A percentile compares a stretch with the other conserved stretches of the same genome.
Conservation (phyloP, 768 basidiomycete species). For the Trametes cingulata region DNA sequence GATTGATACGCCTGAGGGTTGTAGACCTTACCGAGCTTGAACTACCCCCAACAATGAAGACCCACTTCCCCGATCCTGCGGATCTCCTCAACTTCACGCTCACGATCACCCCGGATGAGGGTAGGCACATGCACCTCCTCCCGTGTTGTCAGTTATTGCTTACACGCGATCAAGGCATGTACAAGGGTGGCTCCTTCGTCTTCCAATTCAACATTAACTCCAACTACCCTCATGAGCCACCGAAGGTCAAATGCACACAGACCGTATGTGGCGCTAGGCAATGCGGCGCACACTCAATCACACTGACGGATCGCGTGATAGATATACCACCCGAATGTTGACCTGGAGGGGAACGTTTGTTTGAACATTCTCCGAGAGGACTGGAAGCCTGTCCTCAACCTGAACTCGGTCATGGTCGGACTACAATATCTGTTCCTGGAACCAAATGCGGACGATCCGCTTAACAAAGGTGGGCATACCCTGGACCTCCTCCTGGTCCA, state of each 20-base stretch:
- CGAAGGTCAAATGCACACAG: slow-evolving; percentile 97
- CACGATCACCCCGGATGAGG: slow-evolving; percentile 96
- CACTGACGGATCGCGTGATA: slow-evolving; percentile 32
- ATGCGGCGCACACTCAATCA: background rate
- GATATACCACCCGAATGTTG: slow-evolving; percentile 99
- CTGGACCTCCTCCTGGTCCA: background rate
- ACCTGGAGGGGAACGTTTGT: slow-evolving; percentile 97
- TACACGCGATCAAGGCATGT: slow-evolving; percentile 74
- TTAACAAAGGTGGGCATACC: slow-evolving; percentile 84
- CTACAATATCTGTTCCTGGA: slow-evolving; percentile 98
- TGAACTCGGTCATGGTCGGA: slow-evolving; percentile 98
- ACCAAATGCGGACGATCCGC: slow-evolving; percentile 96
- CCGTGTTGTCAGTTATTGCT: background rate
- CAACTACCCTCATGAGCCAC: slow-evolving; percentile 99
- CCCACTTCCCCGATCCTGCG: slow-evolving; percentile 85
- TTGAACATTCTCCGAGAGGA: slow-evolving; percentile 98
- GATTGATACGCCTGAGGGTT: background rate
- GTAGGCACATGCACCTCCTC: slow-evolving; percentile 37
- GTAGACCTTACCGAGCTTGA: slow-evolving; percentile 96
- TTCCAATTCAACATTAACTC: slow-evolving; percentile 97
- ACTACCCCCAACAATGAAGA: slow-evolving; percentile 94
- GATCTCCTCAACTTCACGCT: slow-evolving; percentile 97
- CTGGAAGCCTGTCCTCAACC: slow-evolving; percentile 98
- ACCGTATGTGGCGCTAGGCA: slow-evolving; percentile 55
- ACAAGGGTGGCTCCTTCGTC: slow-evolving; percentile 89